Base-by-base conservation (phyloP, 805 yeast genomes). In the Schwanniomyces polymorphus region DNA sequence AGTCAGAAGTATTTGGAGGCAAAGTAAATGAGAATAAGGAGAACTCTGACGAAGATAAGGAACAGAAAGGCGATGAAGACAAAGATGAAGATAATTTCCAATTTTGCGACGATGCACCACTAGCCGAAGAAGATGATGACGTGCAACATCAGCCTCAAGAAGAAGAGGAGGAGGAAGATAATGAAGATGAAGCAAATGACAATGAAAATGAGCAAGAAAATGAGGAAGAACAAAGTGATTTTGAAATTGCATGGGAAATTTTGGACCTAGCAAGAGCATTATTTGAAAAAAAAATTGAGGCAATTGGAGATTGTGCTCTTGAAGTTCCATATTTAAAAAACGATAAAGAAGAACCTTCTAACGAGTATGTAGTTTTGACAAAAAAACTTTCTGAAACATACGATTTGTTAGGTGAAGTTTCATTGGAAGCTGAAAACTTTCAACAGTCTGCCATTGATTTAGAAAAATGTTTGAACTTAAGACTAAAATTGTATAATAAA, bases 401-500 rank as follows among this genome's bases (percentile, higher is more conserved):
- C 61, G 91, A 87, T 58, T 65, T 91, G 9, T 72, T 91, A 14
- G 98, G 98, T 27, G 97, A 92, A 61, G 86, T 91, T 8, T 85
- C 96, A 0, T 72, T 91, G 38, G 99, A 92, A 60, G 81, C 94
- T 1, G 97, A 92, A 57, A 88, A 89, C 64, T 91, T 91, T 64
- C 67, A 73, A 12, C 95, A 89, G 63, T 88, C 97, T 0, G 79
- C 85, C 0, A 69, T 70, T 16, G 97, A 91, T 63, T 81, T 90
- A 47, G 69, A 74, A 41, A 67, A 78, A 16, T 74, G 89, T 35
- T 72, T 88, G 28, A 67, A 78, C 26, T 65, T 85, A 38, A 77
- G 88, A 61, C 59, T 68, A 42, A 67, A 79, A 46, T 60, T 87
- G 10, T 84, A 75, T 56, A 60, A 61, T 46, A 76, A 77, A 2